Base-by-base conservation (phyloP, 768 basidiomycete species). In the Xanthoconium stramineum region DNA sequence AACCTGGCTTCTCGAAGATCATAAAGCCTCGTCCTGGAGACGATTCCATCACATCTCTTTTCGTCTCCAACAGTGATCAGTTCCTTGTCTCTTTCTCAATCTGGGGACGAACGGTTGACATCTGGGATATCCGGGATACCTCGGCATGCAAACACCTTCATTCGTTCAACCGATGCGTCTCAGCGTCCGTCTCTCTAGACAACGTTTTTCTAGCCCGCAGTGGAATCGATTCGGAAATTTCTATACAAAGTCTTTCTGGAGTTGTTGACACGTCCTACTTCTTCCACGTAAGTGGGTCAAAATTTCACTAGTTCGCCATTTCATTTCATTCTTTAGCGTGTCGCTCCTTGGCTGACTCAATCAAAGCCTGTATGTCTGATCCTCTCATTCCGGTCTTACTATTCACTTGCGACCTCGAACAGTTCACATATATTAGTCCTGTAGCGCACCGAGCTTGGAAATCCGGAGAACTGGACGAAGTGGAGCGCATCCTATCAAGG, bases 351-450 rank as follows among this genome's bases (percentile, higher is more conserved):
- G 10, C 12, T 4, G 12, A 42, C 10, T n/a, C 29, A 44, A 10
- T 43, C 36, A n/a, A 44, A 57, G 5, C 61, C 58, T 1, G 59
- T 65, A 28, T 24, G 50, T n/a, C 17, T 3, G n/a, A 50, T 38
- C 39, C n/a, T 32, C 14, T 24, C 24, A 24, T 4, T 24, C 24
- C 24, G 24, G 2, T 24, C 24, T 24, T 24, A 4, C 24, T 24
- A 24, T 24, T 24, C 24, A 24, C 24, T 24, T 24, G 24, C 9
- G 14, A 52, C 19, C 3, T 53, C 6, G n/a, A 8, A n/a, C 30
- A 65, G 64, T 50, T 65, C 8, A 62, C 52, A 2, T 57, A 56
- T 32, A 33, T 65, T 43, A 59, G 51, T 29, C 29, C 50, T 5
- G 10, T 33, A 0, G 59, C 29, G 19, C 9, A 48, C 6, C 42